A percentile compares a stretch with the other conserved stretches of the same genome.
These are phyloP conservation scores for Thalassiosira livingstoniorum DNA, from an alignment of 352 stramenopile species.

Conservation along the genomic window DNA sequence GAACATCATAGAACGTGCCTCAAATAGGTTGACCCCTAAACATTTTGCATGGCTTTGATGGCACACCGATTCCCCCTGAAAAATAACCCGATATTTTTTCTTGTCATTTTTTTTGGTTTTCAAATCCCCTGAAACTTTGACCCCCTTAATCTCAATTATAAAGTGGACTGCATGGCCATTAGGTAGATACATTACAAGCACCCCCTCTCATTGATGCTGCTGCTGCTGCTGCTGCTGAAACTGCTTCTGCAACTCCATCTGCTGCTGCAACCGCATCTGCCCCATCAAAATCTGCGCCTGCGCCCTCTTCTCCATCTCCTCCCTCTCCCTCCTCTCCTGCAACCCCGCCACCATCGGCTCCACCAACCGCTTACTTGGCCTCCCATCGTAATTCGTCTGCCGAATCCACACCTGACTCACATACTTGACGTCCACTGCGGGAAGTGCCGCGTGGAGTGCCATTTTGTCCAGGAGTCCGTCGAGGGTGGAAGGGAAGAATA, in stretches of 20 bases:
- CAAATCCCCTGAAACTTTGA: constrained; percentile 10
- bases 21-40: not conserved
- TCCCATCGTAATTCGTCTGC: constrained; percentile 79
- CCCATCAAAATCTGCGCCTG: constrained; percentile 7
- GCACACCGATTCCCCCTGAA: not conserved
- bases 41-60: not conserved
- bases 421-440: constrained; percentile 88
- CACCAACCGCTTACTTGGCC: constrained; percentile 73
- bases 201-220: not conserved
- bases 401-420: constrained; percentile 89
- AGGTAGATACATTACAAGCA: not conserved
- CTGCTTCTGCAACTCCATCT: constrained; percentile 16
- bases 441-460: constrained; percentile 86
- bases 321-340: constrained; percentile 48
- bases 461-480: constrained; percentile 86
- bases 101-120: not conserved
- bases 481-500: constrained; percentile 89
- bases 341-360: constrained; percentile 66
- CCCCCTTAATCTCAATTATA: not conserved
- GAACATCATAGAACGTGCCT: not conserved
- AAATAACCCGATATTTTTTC: not conserved
- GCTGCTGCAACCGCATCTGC: constrained; percentile 21
- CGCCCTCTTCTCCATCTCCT: constrained; percentile 15
- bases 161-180: not conserved
- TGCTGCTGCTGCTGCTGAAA: constrained; percentile 18